Evolutionary conservation across 164 flowering plant species (phyloP).

Genomic region (Chimonanthus praecox): DNA sequence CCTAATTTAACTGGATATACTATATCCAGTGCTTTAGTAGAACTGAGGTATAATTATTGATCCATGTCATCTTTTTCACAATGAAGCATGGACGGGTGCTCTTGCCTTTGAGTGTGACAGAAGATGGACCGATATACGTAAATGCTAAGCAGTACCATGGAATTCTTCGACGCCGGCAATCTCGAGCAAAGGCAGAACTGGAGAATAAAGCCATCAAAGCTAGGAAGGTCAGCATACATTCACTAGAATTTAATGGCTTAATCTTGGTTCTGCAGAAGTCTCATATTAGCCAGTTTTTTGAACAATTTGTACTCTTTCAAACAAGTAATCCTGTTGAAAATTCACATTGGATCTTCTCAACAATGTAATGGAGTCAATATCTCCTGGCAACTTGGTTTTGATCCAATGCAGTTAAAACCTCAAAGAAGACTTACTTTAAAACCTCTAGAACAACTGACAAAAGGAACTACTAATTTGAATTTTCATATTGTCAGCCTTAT

Average conservation of each 20-base stretch:
- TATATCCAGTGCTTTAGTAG: background rate
- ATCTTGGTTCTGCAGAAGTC: background rate
- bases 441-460: background rate
- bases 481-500: conserved; percentile 47
- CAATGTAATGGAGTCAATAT: background rate
- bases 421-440: background rate
- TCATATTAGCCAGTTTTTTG: background rate
- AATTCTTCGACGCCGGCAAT: conserved; percentile 70
- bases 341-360: background rate
- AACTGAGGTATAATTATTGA: conserved; percentile 3
- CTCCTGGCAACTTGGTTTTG: background rate
- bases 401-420: background rate
- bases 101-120: conserved; percentile 59
- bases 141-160: conserved; percentile 91
- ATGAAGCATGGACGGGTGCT: conserved; percentile 53
- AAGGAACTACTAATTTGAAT: background rate
- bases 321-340: background rate
- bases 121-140: conserved; percentile 72
- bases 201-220: conserved; percentile 38
- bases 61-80: background rate
- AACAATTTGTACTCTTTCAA: background rate
- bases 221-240: conserved; percentile 56
- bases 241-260: conserved; percentile 1
- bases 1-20: background rate
- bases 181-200: conserved; percentile 71